These are phyloP conservation scores for Nemania diffusa DNA, from an alignment of 2,329 filamentous ascomycete species.

Conservation along the genomic window DNA sequence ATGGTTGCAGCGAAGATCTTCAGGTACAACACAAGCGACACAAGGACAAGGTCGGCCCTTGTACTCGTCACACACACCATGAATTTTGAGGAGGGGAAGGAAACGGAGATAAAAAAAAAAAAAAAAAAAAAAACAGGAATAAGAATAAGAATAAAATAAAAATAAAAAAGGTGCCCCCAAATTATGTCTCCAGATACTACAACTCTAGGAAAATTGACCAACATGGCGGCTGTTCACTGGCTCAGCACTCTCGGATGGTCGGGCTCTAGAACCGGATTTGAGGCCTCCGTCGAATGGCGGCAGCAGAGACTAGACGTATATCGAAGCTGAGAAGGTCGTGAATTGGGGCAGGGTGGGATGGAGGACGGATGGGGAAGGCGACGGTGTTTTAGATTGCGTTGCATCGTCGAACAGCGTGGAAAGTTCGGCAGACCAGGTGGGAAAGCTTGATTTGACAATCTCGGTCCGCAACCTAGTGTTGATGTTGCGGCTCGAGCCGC, in stretches of 20 bases:
- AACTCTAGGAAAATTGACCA: background rate
- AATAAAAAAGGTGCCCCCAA: background rate
- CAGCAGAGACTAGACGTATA: constrained; percentile 19
- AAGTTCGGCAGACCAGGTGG: constrained; percentile 37
- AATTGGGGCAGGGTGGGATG: constrained; percentile 22
- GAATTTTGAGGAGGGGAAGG: background rate
- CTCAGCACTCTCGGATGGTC: constrained; percentile 16
- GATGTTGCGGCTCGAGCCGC: constrained; percentile 41
- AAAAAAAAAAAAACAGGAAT: background rate
- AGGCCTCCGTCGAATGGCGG: constrained; percentile 20
- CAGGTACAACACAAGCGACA: constrained; percentile 40
- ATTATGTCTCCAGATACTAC: background rate
- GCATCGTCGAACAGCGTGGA: constrained; percentile 35
- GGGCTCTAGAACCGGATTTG: constrained; percentile 26
- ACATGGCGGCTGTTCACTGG: constrained; percentile 6
- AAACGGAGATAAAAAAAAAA: background rate
- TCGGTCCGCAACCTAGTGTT: constrained; percentile 23
- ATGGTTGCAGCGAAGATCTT: constrained; percentile 47
- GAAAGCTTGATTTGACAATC: constrained; percentile 39
- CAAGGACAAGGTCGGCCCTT: constrained; percentile 17
- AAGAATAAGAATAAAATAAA: background rate
- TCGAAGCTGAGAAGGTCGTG: constrained; percentile 30
- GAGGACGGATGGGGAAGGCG: constrained; percentile 33
- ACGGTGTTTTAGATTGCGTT: constrained; percentile 34
- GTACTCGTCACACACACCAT: background rate